Percentiles rank a stretch among this genome's conserved stretches.
Evolutionary conservation across 805 yeast genomes (phyloP).

Genomic region (Candida oleophila): DNA sequence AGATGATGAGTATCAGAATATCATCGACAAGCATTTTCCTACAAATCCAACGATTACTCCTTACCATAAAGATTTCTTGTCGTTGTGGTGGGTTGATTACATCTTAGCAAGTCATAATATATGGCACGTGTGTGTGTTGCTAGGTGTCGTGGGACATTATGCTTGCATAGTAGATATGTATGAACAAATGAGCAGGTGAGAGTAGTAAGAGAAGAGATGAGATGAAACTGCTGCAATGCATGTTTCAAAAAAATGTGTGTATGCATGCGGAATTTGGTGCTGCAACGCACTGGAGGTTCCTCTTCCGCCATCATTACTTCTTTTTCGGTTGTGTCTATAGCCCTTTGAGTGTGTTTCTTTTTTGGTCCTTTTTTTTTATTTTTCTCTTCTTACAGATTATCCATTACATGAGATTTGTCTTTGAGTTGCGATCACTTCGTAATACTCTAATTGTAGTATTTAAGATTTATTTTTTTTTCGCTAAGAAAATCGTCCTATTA

Average conservation of each 20-base stretch:
- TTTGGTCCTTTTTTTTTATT: no score
- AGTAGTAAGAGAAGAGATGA: not conserved
- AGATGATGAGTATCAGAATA: conserved; percentile 23
- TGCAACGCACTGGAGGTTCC: not conserved
- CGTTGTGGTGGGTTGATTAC: conserved; percentile 86
- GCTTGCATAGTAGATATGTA: conserved; percentile 74
- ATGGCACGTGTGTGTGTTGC: conserved; percentile 90
- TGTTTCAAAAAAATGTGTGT: not conserved
- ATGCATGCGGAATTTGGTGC: not conserved
- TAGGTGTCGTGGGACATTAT: conserved; percentile 90
- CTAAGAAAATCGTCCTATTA: not conserved
- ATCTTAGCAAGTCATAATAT: conserved; percentile 77
- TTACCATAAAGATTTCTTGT: conserved; percentile 39
- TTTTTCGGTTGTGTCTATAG: not conserved
- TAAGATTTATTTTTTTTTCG: not conserved
- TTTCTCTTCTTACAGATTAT: no score
- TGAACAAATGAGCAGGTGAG: conserved; percentile 24
- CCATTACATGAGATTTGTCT: no score
- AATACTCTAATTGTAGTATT: no score
- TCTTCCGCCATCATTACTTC: not conserved
- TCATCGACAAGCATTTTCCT: conserved; percentile 39
- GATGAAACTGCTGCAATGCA: not conserved
- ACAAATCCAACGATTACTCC: conserved; percentile 31
- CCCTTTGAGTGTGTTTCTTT: no score
- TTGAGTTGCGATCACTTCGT: no score